Base-by-base conservation (phyloP, 805 yeast genomes). In the Wickerhamomyces subpelliculosus region DNA sequence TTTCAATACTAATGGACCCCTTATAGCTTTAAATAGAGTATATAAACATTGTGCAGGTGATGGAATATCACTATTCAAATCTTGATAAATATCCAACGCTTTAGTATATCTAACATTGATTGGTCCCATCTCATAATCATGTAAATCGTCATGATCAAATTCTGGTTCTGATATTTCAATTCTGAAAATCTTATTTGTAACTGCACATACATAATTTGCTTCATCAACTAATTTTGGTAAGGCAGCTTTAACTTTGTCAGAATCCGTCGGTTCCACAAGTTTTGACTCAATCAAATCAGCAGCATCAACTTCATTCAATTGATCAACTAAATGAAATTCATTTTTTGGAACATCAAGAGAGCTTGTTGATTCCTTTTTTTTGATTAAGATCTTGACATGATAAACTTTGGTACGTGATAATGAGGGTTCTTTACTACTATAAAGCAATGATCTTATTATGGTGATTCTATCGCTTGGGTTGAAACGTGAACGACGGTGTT, bases 11-110 rank as follows among this genome's bases (percentile, higher is more conserved):
- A 86, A 56, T 0, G 95, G 90, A 2, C 87, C 89, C 44, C 68
- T 74, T 34, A 85, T 60, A 8, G 83, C 80, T 43, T 75, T 77
- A 47, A 72, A 68, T 14, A 86, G 51, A 0, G 86, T 80, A 35
- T 65, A 63, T 18, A 83, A 62, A 47, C 94, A 81, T 32, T 70
- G 73, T 0, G 72, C 55, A 3, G 78, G 72, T 4, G 74, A 60
- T 0, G 94, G 89, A 1, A 60, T 32, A 0, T 45, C 39, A 8
- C 55, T 39, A 46, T 55, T 46, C 27, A 57, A 31, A 35, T 53
- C 48, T 32, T 55, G 50, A 36, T 47, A 47, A n/a, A 41, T 42
- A 29, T 42, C 44, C 35, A 54, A 54, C 0, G 65, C 67, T 5
- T 63, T 59, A 12, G 61, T 54, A 44, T 73, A 76, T 47, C 95